Percentiles rank a stretch among this genome's conserved stretches.
These are phyloP conservation scores for Trichoderma simmonsii DNA, from an alignment of 2,329 filamentous ascomycete genomes.

Conservation along the genomic window DNA sequence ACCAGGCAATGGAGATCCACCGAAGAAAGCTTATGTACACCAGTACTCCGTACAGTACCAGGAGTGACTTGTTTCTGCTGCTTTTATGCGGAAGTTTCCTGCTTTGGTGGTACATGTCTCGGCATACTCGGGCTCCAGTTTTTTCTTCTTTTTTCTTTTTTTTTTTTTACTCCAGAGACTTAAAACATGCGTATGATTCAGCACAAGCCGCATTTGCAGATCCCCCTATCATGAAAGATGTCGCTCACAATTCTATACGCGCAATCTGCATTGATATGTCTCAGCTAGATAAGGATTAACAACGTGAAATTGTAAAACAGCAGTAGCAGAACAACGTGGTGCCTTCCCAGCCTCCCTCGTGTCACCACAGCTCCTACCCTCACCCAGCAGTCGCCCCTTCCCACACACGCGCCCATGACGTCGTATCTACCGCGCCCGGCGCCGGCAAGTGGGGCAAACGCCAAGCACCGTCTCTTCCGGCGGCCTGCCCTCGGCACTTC, in stretches of 20 bases:
- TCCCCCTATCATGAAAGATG: neutral
- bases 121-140: constrained; percentile 11
- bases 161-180: neutral
- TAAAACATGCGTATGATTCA: constrained; percentile 8
- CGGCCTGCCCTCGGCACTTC: constrained; percentile 8
- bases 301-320: neutral
- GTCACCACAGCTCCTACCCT: neutral
- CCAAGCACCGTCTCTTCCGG: constrained; percentile 13
- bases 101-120: neutral
- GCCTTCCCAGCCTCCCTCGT: neutral
- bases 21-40: constrained; percentile 4
- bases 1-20: neutral
- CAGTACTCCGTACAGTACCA: neutral
- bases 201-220: constrained; percentile 1
- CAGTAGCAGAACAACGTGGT: neutral
- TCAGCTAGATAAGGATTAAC: neutral
- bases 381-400: neutral
- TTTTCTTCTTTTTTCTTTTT: neutral
- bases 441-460: constrained; percentile 14
- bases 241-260: neutral
- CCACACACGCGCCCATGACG: constrained; percentile 7
- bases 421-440: constrained; percentile 4
- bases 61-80: neutral
- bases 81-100: neutral
- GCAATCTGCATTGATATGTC: neutral